phyloP scores from a whole-genome alignment of 2,329 filamentous ascomycete genomes.

The Colletotrichum sp. region DNA sequence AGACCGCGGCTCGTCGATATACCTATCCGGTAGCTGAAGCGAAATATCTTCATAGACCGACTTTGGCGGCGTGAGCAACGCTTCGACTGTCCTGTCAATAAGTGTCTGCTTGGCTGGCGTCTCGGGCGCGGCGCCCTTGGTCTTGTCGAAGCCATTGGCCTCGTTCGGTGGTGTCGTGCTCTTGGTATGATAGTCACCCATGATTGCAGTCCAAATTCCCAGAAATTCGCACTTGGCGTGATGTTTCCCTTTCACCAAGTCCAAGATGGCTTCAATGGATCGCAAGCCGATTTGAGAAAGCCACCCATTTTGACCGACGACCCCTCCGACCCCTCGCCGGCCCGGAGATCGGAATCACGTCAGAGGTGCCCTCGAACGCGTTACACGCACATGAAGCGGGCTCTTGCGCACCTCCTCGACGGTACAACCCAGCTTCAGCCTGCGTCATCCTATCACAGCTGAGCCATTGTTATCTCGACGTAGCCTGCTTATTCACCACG shows the following conservation, averaged over 20 bases:
- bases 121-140: background rate
- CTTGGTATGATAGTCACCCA: slow-evolving; percentile 13
- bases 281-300: background rate
- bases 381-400: background rate
- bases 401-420: background rate
- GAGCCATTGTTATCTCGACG: slow-evolving; percentile 9
- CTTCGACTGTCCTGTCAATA: background rate
- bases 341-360: slow-evolving; percentile 16
- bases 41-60: slow-evolving; percentile 5
- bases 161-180: background rate
- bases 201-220: background rate
- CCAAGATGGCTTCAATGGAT: background rate
- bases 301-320: background rate
- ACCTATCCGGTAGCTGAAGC: slow-evolving; percentile 36
- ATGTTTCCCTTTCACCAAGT: background rate
- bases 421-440: background rate
- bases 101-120: background rate
- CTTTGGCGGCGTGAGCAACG: slow-evolving; percentile 10
- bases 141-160: background rate
- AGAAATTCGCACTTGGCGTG: background rate
- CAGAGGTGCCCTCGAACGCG: slow-evolving; percentile 12
- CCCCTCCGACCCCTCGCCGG: background rate
- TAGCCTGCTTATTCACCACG: background rate
- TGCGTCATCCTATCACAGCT: slow-evolving; percentile 8
- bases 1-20: slow-evolving; percentile 50